Evolutionary conservation across 371 early-diverging fungal genomes (phyloP).

Genomic region (Mucor mucedo): DNA sequence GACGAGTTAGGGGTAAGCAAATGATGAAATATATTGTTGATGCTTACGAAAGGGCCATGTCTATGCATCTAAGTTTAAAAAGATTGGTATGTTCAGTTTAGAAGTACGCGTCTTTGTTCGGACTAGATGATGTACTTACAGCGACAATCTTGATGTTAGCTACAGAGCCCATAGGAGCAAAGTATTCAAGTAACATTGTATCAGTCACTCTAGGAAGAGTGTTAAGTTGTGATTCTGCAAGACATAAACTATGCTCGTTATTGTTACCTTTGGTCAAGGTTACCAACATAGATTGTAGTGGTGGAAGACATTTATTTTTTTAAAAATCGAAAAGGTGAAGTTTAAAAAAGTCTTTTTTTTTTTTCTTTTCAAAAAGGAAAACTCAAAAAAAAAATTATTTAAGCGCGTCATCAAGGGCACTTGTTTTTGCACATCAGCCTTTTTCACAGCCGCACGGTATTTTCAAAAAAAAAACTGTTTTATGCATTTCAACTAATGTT

Average conservation of each 20-base stretch:
- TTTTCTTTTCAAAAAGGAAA: neutral
- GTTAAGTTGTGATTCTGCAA: neutral
- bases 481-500: too few species aligned
- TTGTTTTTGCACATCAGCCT: too few species aligned
- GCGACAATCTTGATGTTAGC: constrained; percentile 79
- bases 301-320: constrained; percentile 17
- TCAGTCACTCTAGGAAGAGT: constrained; percentile 66
- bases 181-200: constrained; percentile 74
- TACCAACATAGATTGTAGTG: constrained; percentile 78
- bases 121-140: constrained; percentile 46
- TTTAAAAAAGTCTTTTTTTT: constrained; percentile 5
- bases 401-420: constrained; percentile 3
- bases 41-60: constrained; percentile 26
- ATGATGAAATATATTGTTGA: neutral
- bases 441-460: too few species aligned
- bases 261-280: constrained; percentile 75
- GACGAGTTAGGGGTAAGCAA: neutral
- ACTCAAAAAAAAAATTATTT: neutral
- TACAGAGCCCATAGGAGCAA: constrained; percentile 71
- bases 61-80: constrained; percentile 23
- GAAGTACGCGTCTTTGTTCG: neutral
- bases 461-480: neutral
- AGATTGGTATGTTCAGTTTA: neutral
- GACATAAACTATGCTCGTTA: neutral
- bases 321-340: constrained; percentile 2